Conservation (phyloP, 352 stramenopile genomes). For the Pythium biforme region DNA sequence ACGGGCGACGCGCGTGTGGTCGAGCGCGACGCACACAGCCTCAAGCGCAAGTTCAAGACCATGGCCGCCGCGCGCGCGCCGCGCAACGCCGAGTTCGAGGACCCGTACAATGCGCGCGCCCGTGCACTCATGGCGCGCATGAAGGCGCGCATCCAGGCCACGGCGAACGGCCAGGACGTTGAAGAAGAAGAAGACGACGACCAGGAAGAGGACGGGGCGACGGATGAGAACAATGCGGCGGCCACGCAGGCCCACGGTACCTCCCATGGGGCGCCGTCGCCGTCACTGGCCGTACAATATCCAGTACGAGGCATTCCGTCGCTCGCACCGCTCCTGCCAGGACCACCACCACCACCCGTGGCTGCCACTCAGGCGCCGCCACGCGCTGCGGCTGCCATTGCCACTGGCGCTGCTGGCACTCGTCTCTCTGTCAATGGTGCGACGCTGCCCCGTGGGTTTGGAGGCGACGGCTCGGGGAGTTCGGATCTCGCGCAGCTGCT, state of each 20-base stretch:
- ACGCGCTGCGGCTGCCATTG: too few species aligned
- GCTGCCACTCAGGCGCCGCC: too few species aligned
- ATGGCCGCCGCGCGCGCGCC: neutral
- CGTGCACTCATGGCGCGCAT: conserved; percentile 3
- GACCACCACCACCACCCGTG: neutral
- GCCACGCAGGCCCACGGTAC: neutral
- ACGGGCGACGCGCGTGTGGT: neutral
- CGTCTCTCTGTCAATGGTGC: too few species aligned
- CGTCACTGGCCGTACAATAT: neutral
- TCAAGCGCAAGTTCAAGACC: conserved; percentile 23
- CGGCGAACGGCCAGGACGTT: neutral
- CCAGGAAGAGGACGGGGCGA: neutral
- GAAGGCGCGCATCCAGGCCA: neutral
- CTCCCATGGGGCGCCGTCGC: neutral
- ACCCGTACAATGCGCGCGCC: conserved; percentile 1
- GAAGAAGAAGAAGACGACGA: conserved; percentile 1
- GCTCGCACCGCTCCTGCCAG: conserved; percentile 2
- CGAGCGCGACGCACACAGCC: conserved; percentile 11
- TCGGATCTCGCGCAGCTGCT: conserved; percentile 14
- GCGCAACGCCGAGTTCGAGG: neutral
- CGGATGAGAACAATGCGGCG: neutral
- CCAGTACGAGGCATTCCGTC: neutral
- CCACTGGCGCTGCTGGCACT: too few species aligned
- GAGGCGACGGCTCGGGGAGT: neutral
- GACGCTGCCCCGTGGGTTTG: neutral